Conservation (phyloP, 805 yeast species). For the Lipomyces spencermartinsiae region DNA sequence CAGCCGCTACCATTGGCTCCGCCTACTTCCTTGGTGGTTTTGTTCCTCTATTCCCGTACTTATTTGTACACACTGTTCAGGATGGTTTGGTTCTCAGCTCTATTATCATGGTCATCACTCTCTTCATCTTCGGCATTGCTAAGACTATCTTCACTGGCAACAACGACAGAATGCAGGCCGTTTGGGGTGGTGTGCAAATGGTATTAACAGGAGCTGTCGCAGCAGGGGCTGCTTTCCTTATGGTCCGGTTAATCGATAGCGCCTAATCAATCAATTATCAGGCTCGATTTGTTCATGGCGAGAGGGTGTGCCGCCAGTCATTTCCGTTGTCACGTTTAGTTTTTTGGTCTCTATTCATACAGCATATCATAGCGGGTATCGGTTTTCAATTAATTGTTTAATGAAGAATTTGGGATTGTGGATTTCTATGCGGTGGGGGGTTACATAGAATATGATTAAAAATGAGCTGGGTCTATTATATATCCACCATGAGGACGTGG, state of each 20-base stretch:
- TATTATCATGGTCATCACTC: constrained; percentile 80
- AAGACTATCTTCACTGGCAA: constrained; percentile 85
- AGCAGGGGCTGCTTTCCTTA: constrained; percentile 95
- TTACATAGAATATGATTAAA: not conserved
- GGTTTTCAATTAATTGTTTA: not conserved
- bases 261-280: not conserved
- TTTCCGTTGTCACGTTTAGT: not conserved
- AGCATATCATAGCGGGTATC: not conserved
- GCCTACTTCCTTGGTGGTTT: constrained; percentile 93
- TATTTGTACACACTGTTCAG: constrained; percentile 76
- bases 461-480: not conserved
- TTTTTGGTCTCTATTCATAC: not conserved
- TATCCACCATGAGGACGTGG: not conserved
- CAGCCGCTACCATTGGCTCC: constrained; percentile 88
- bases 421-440: not conserved
- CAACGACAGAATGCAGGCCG: constrained; percentile 38
- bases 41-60: constrained; percentile 88
- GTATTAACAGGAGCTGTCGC: constrained; percentile 95
- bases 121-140: constrained; percentile 83
- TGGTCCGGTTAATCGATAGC: constrained; percentile 76
- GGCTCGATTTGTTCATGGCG: too few relatives aligned
- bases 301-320: too few relatives aligned
- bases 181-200: constrained; percentile 88
- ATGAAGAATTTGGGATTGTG: not conserved
- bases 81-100: constrained; percentile 78